These are phyloP conservation scores for Theobroma grandiflorum DNA, from an alignment of 441 rosid genomes.

Conservation along the genomic window DNA sequence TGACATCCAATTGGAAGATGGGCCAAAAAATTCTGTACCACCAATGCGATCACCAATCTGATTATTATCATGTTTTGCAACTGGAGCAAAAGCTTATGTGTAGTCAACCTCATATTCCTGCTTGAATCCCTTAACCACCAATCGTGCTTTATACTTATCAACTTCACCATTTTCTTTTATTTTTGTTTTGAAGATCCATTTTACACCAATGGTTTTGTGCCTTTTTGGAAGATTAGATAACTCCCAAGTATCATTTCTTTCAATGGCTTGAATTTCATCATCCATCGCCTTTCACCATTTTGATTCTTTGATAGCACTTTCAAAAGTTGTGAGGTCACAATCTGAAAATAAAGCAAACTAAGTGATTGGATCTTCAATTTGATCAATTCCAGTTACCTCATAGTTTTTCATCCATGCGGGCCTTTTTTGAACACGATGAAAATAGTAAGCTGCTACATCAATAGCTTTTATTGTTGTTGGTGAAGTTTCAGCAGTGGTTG, in stretches of 20 bases:
- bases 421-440: background rate
- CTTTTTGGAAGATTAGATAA: background rate
- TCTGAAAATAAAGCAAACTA: slow-evolving; percentile 3
- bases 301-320: background rate
- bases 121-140: background rate
- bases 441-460: background rate
- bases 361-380: background rate
- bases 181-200: background rate
- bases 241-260: background rate
- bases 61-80: background rate
- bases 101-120: background rate
- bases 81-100: background rate
- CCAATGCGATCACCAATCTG: too few species aligned
- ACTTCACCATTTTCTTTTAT: background rate
- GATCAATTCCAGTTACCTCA: slow-evolving; percentile 14
- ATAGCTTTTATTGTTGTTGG: background rate
- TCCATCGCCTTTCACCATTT: slow-evolving; percentile 17
- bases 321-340: background rate
- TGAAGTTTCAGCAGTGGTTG: background rate
- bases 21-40: background rate
- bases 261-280: background rate
- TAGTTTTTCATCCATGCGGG: background rate
- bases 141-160: background rate
- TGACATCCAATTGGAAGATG: background rate
- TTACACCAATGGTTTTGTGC: background rate